Evolutionary conservation across 257 asterid genomes (phyloP), one percentile per base, ranked within the genome.

Genomic region (Primulina huaijiensis): DNA sequence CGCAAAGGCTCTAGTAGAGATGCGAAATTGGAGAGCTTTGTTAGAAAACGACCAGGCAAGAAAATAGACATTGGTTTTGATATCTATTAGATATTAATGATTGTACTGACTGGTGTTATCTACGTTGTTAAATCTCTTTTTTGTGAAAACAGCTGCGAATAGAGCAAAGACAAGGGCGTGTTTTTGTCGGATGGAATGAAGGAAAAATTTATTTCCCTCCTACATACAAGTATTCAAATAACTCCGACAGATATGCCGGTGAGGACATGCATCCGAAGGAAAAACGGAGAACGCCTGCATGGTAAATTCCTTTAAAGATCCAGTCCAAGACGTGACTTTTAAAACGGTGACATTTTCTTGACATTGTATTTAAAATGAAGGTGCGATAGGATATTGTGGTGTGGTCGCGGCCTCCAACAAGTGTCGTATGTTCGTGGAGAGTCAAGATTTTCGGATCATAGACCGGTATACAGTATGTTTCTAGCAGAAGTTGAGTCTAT

Each of bases 301-400:
- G 98, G 98, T 92, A 87, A 72, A 5, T 14, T 17, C 21, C 21
- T 50, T 50, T 5, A 1, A 14, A 50, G 14, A 50, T 14, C 57
- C 20, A 50, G 20, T 50, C 57, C 57, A 50, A 50, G 21, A 17
- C 20, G 8, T 50, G 8, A 50, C 57, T 50, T 50, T 50, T 16
- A 17, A 43, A 9, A 43, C 3, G 19, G 19, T 43, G 5, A 14
- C 57, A 50, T 50, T 50, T 50, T 50, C 55, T 50, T 50, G 57
- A 50, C 57, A 16, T 16, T 50, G 8, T 17, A 16, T 50, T 50
- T 50, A 16, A 11, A 43, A 50, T 50, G 85, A 74, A 90, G 98
- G 98, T 94, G 99, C 70, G 99, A 94, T 84, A 96, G 99, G 0
- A 94, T 94, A 82, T 34, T 94, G 71, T 94, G 99, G 99, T 76